Conservation (phyloP, 2,329 filamentous ascomycete species). For the Lecanosticta acicola region DNA sequence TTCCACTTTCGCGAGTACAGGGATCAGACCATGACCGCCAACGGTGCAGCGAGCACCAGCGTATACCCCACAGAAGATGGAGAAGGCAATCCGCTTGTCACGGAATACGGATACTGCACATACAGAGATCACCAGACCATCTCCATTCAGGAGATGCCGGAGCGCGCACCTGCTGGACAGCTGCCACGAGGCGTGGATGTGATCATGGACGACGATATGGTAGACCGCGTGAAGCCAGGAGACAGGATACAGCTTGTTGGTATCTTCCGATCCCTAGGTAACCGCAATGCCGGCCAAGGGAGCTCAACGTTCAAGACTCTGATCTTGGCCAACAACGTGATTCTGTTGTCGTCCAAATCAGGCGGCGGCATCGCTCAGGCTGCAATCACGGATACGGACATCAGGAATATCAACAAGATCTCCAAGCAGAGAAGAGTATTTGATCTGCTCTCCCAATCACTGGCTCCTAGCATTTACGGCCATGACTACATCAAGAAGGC, state of each 20-base stretch:
- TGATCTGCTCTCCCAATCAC: constrained; percentile 83
- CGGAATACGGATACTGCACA: constrained; percentile 92
- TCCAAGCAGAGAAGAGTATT: constrained; percentile 92
- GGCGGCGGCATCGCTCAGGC: constrained; percentile 89
- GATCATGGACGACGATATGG: constrained; percentile 91
- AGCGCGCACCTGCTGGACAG: constrained; percentile 90
- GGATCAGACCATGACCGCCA: constrained; percentile 93
- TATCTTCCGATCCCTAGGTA: constrained; percentile 88
- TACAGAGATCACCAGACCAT: constrained; percentile 97
- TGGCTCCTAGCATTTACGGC: constrained; percentile 93
- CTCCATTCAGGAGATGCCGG: constrained; percentile 98
- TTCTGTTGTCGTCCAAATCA: constrained; percentile 90
- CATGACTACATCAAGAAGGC: constrained; percentile 98
- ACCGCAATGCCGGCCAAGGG: constrained; percentile 82
- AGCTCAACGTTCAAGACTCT: constrained; percentile 94
- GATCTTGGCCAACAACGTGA: constrained; percentile 89
- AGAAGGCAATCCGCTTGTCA: constrained; percentile 84
- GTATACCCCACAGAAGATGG: constrained; percentile 94
- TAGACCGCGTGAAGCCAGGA: constrained; percentile 90
- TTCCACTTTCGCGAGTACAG: constrained; percentile 88
- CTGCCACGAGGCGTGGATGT: constrained; percentile 93
- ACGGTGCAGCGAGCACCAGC: constrained; percentile 78
- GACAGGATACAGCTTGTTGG: constrained; percentile 97
- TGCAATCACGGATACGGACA: constrained; percentile 90
- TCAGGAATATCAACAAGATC: constrained; percentile 97